phyloP scores from a whole-genome alignment of 495 filamentous ascomycete species.

The Massariosphaeria phaeospora region DNA sequence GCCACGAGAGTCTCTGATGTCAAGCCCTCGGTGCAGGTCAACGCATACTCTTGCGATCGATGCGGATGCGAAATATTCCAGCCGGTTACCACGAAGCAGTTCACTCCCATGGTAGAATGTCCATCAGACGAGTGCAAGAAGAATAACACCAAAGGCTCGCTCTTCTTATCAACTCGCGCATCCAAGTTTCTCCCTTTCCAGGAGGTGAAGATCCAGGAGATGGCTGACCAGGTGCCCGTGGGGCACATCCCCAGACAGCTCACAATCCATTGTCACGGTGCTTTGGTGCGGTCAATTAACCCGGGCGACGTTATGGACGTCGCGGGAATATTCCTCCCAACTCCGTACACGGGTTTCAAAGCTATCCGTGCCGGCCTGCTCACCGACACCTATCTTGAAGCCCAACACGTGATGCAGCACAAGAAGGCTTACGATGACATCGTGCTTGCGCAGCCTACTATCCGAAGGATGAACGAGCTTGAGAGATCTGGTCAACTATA shows the following conservation, averaged over 20 bases:
- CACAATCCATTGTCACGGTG: conserved; percentile 85
- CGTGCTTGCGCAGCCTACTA: conserved; percentile 66
- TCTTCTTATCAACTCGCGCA: conserved; percentile 86
- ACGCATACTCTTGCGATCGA: conserved; percentile 94
- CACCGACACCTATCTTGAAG: conserved; percentile 95
- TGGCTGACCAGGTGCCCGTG: conserved; percentile 96
- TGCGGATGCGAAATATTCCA: conserved; percentile 98
- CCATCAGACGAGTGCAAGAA: conserved; percentile 79
- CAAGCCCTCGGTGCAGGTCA: conserved; percentile 93
- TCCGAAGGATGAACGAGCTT: conserved; percentile 75
- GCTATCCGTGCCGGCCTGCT: conserved; percentile 91
- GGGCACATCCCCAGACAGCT: conserved; percentile 91
- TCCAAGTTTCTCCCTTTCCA: conserved; percentile 98
- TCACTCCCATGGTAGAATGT: conserved; percentile 76
- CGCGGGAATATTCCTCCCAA: conserved; percentile 91
- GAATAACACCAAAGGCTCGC: conserved; percentile 88
- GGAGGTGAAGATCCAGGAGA: conserved; percentile 97
- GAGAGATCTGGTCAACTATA: conserved; percentile 83
- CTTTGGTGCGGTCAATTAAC: conserved; percentile 75
- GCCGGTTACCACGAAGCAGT: conserved; percentile 86
- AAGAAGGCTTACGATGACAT: conserved; percentile 95
- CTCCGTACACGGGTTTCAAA: conserved; percentile 95
- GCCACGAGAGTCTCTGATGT: conserved; percentile 94
- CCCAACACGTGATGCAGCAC: conserved; percentile 87
- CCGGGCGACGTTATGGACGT: conserved; percentile 93